Evolutionary conservation across 352 stramenopile species (phyloP), one percentile per base, ranked within the genome.

Genomic region (Pythium insidiosum): DNA sequence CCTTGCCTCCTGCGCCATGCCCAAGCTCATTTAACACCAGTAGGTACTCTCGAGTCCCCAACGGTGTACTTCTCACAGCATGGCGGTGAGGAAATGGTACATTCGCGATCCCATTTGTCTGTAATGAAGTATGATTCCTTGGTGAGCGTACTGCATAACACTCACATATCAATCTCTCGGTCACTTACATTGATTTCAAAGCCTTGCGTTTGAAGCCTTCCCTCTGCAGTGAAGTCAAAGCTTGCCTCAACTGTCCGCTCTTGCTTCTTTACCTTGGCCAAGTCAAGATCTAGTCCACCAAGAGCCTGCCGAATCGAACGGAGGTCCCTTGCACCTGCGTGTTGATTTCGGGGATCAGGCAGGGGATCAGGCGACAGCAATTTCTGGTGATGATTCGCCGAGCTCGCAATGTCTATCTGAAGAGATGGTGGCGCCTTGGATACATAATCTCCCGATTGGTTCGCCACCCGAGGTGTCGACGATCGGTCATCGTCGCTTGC

Each of bases 1-100:
- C 88, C 49, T 90, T 91, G 24, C 86, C 86, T 22, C 86, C 66
- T 9, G 88, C 88, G 31, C 88, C 88, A 47, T 88, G 77, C 0
- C 80, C 80, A 18, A 93, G 58, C 19, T 90, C 77, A 25, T 83
- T 73, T 1, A 91, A 39, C 10, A 88, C 21, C 2, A 91, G 37
- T 34, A 91, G 54, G 23, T 72, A 87, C 20, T 91, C 72, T 12
- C 72, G 76, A 2, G 76, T 85, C 26, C 67, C 68, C 18, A 78
- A 47, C 2, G 58, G 33, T 2, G 42, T 56, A 16, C 34, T 41
- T 18, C 16, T 33, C 10, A 43, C 29, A 11, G 55, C 41, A 6
- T 56, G 43, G 40, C 66, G 34, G 20, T 68, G 51, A 21, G 61
- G 52, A 41, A 88, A 91, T 21, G 79, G 79, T 15, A 55, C 74